A percentile compares a stretch with the other conserved stretches of the same genome.
phyloP scores from a whole-genome alignment of 768 basidiomycete species.

The Strobilomyces dryophilus region DNA sequence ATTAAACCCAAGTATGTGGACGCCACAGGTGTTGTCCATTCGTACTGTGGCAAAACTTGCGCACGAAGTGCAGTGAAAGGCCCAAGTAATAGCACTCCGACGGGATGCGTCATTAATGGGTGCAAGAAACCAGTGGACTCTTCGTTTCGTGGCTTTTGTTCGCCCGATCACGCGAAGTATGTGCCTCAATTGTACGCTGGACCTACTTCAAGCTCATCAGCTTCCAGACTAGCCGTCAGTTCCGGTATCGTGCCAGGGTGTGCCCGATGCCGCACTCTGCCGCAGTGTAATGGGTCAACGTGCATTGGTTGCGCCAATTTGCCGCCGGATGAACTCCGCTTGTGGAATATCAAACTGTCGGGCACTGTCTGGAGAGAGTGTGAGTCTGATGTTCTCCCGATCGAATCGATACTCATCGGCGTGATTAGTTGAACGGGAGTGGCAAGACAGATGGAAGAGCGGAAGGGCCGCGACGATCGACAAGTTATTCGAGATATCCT shows the following conservation, averaged over 20 bases:
- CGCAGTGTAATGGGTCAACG: constrained; percentile 41
- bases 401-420: constrained; percentile 21
- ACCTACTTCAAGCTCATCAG: constrained; percentile 5
- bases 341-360: constrained; percentile 46
- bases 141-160: constrained; percentile 52
- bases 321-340: constrained; percentile 37
- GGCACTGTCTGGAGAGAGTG: constrained; percentile 49
- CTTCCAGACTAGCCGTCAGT: constrained; percentile 48
- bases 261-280: constrained; percentile 43
- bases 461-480: constrained; percentile 40
- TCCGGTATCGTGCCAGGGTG: constrained; percentile 48
- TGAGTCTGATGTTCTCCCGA: constrained; percentile 31
- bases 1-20: constrained; percentile 61
- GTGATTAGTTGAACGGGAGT: constrained; percentile 50
- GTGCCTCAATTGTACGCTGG: constrained; percentile 13
- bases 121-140: constrained; percentile 51
- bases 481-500: constrained; percentile 52
- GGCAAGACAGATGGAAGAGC: constrained; percentile 38
- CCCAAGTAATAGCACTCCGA: constrained; percentile 31
- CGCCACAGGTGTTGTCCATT: constrained; percentile 49
- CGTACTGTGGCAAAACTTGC: constrained; percentile 60
- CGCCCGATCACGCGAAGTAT: constrained; percentile 55
- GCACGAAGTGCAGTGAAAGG: constrained; percentile 39
- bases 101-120: constrained; percentile 45
- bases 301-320: constrained; percentile 51